A percentile compares a stretch with the other conserved stretches of the same genome.
These are phyloP conservation scores for Scutellaria baicalensis DNA, from an alignment of 257 asterid species.

Conservation along the genomic window DNA sequence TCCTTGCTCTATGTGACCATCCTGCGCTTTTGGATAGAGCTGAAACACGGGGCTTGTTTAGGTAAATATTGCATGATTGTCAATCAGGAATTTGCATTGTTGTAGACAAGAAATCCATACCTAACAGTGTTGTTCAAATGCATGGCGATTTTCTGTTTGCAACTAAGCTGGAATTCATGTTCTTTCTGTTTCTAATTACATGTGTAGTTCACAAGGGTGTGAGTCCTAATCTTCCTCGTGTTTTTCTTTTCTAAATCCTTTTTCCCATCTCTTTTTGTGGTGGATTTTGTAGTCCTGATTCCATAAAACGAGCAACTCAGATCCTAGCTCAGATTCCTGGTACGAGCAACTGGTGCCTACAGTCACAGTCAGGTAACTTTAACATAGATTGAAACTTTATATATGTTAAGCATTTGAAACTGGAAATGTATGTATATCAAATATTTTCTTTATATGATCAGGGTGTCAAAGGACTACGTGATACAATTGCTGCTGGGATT, in stretches of 20 bases:
- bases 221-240: not conserved
- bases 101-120: not conserved
- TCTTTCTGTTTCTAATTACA: too few relatives aligned
- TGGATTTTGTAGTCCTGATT: conserved; percentile 62
- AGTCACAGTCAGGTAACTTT: conserved; percentile 90
- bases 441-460: conserved; percentile 12
- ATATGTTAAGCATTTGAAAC: not conserved
- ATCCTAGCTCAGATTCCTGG: conserved; percentile 95
- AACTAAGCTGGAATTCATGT: too few relatives aligned
- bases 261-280: too few relatives aligned
- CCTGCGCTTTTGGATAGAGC: conserved; percentile 84
- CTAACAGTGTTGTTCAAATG: too few relatives aligned
- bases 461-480: conserved; percentile 98
- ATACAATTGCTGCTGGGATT: conserved; percentile 86
- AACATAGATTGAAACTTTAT: not conserved
- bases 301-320: conserved; percentile 86
- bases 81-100: too few relatives aligned
- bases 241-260: too few relatives aligned
- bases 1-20: conserved; percentile 90
- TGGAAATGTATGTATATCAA: not conserved
- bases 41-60: conserved; percentile 82
- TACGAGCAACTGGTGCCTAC: conserved; percentile 97
- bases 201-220: not conserved
- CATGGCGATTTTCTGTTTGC: too few relatives aligned
- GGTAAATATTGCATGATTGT: conserved; percentile 75